phyloP scores from a whole-genome alignment of 2,329 filamentous ascomycete species.

The Xylariaceae sp. region DNA sequence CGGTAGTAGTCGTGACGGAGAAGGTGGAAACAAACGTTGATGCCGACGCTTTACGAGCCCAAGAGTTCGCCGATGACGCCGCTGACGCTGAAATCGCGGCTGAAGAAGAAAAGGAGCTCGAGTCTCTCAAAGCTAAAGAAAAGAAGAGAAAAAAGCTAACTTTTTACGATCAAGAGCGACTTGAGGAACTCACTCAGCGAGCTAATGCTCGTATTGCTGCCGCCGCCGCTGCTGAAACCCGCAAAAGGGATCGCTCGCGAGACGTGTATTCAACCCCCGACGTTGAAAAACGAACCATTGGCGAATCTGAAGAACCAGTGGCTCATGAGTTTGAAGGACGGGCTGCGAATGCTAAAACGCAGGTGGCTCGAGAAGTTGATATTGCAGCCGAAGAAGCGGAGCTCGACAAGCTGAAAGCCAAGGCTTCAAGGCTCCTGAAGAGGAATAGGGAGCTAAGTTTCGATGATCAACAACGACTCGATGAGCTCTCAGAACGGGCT shows the following conservation, averaged over 20 bases:
- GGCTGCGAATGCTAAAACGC: conserved; percentile 5
- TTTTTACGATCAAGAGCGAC: conserved; percentile 10
- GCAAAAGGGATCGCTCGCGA: conserved; percentile 10
- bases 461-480: neutral
- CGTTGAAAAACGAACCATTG: conserved; percentile 20
- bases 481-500: neutral
- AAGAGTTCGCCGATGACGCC: conserved; percentile 21
- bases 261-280: conserved; percentile 24
- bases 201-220: conserved; percentile 21
- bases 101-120: conserved; percentile 13
- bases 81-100: conserved; percentile 15
- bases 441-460: neutral
- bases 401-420: conserved; percentile 1
- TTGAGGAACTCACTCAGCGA: conserved; percentile 15
- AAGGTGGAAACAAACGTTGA: conserved; percentile 22
- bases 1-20: conserved; percentile 33
- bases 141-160: conserved; percentile 5
- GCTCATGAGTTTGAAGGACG: conserved; percentile 21
- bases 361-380: conserved; percentile 7
- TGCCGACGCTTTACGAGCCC: conserved; percentile 16
- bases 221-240: conserved; percentile 20
- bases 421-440: neutral
- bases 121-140: conserved; percentile 1
- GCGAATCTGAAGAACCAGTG: conserved; percentile 23
- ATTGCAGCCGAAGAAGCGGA: conserved; percentile 1